phyloP scores from a whole-genome alignment of 1,284 basidiomycete genomes.

The Grifola frondosa region DNA sequence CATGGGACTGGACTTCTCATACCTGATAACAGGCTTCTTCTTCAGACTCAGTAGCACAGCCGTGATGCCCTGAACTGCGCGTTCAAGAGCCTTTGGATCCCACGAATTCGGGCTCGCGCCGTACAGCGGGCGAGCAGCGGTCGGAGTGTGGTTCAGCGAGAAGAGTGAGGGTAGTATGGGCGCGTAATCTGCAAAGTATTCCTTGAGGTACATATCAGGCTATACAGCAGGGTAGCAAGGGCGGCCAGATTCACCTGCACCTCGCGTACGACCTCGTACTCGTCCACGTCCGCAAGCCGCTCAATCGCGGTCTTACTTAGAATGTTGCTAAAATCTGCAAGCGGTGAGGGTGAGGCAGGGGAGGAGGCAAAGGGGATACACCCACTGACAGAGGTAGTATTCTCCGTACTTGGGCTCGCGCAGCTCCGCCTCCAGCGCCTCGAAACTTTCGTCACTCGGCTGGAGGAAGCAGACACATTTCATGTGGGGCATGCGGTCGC shows the following conservation, averaged over 20 bases:
- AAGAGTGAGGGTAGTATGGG: slow-evolving; percentile 87
- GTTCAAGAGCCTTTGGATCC: slow-evolving; percentile 76
- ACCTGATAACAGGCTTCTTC: slow-evolving; percentile 93
- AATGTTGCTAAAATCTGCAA: slow-evolving; percentile 90
- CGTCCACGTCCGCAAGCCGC: slow-evolving; percentile 90
- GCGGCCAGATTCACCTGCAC: slow-evolving; percentile 70
- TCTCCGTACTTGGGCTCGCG: slow-evolving; percentile 91
- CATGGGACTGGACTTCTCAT: slow-evolving; percentile 91
- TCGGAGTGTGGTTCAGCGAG: slow-evolving; percentile 81
- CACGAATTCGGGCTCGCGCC: slow-evolving; percentile 64
- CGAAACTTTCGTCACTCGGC: slow-evolving; percentile 78
- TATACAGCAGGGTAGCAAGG: slow-evolving; percentile 4
- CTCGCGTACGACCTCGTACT: slow-evolving; percentile 95
- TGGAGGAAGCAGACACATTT: slow-evolving; percentile 95
- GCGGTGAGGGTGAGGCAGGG: slow-evolving; percentile 9
- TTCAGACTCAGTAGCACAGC: slow-evolving; percentile 92
- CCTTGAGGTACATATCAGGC: slow-evolving; percentile 48
- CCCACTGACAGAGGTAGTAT: slow-evolving; percentile 96
- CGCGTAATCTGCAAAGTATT: slow-evolving; percentile 94
- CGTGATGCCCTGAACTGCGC: slow-evolving; percentile 80
- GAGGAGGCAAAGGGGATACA: slow-evolving; percentile 41
- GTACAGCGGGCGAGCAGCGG: slow-evolving; percentile 62
- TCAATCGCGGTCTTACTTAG: slow-evolving; percentile 92
- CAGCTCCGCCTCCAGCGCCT: slow-evolving; percentile 82
- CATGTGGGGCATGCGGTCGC: slow-evolving; percentile 92